Conservation (phyloP, 352 stramenopile genomes). For the Blastocystis sp. region DNA sequence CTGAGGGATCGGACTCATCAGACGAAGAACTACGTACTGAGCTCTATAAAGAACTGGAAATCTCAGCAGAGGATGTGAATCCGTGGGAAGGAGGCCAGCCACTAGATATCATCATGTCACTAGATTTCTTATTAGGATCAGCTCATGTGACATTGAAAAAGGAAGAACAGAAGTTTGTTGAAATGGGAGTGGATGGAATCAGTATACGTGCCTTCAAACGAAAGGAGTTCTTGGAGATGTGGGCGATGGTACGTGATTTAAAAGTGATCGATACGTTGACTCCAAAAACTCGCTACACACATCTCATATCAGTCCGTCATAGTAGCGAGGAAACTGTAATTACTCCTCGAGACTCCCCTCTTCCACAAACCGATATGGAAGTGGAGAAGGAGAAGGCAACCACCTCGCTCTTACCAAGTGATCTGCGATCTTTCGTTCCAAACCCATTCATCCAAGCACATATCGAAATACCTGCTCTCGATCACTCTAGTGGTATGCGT, state of each 20-base stretch:
- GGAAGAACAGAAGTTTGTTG: constrained; percentile 26
- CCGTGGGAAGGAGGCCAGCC: constrained; percentile 59
- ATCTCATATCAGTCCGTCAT: constrained; percentile 3
- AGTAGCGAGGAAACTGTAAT: not conserved
- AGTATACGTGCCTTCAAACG: constrained; percentile 37
- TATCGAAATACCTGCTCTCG: constrained; percentile 42
- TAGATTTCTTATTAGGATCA: constrained; percentile 24
- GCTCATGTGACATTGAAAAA: constrained; percentile 37
- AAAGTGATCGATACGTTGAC: constrained; percentile 12
- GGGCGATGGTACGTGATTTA: constrained; percentile 47
- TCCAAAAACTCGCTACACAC: constrained; percentile 6
- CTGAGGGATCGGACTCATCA: not conserved
- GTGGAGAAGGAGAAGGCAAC: not conserved
- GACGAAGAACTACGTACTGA: constrained; percentile 38
- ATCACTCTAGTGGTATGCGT: not conserved
- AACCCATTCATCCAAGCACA: constrained; percentile 45
- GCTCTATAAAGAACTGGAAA: constrained; percentile 52
- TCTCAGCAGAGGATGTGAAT: constrained; percentile 41
- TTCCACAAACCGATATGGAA: not conserved
- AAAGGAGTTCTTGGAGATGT: constrained; percentile 45
- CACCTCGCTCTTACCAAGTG: not conserved
- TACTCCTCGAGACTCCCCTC: not conserved
- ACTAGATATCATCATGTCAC: constrained; percentile 15
- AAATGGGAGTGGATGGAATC: not conserved
- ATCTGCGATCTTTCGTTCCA: not conserved